Conservation (phyloP, 2,329 filamentous ascomycete species). For the Curvularia hawaiiensis region DNA sequence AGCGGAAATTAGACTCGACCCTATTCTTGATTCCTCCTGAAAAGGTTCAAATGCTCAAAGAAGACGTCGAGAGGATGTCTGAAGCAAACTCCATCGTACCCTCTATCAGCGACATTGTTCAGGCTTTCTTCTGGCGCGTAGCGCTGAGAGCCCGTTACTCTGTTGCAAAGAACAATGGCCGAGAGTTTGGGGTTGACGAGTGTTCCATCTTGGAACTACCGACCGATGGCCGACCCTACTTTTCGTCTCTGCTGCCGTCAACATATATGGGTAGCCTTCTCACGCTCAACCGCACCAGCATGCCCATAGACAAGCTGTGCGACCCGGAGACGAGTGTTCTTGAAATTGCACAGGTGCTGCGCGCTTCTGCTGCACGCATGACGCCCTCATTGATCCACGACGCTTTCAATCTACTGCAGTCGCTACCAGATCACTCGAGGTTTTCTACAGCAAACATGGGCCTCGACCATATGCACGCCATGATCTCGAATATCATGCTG, state of each 20-base stretch:
- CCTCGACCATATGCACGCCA: slow-evolving; percentile 29
- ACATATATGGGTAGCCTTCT: slow-evolving; percentile 40
- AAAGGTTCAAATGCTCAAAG: slow-evolving; percentile 36
- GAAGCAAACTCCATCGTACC: slow-evolving; percentile 28
- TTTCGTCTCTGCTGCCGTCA: slow-evolving; percentile 30
- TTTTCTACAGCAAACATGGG: slow-evolving; percentile 31
- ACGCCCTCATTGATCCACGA: slow-evolving; percentile 34
- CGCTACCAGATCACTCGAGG: slow-evolving; percentile 23
- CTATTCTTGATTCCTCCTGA: slow-evolving; percentile 42
- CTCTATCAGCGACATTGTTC: slow-evolving; percentile 48
- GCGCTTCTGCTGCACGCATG: slow-evolving; percentile 27
- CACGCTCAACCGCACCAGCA: slow-evolving; percentile 31
- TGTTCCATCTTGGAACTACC: slow-evolving; percentile 40
- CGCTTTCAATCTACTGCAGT: slow-evolving; percentile 31
- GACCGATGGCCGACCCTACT: slow-evolving; percentile 38
- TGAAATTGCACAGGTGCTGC: slow-evolving; percentile 28
- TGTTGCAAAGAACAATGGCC: slow-evolving; percentile 33
- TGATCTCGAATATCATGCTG: slow-evolving; percentile 36
- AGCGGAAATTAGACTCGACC: slow-evolving; percentile 35
- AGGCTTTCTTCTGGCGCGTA: slow-evolving; percentile 50
- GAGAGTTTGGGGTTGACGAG: slow-evolving; percentile 16
- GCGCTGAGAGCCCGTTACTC: slow-evolving; percentile 45
- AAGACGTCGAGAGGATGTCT: slow-evolving; percentile 32
- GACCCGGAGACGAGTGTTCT: slow-evolving; percentile 27
- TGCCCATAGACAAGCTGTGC: slow-evolving; percentile 30